These are phyloP conservation scores for Emericellopsis cladophorae DNA, from an alignment of 2,329 filamentous ascomycete genomes.

Conservation along the genomic window DNA sequence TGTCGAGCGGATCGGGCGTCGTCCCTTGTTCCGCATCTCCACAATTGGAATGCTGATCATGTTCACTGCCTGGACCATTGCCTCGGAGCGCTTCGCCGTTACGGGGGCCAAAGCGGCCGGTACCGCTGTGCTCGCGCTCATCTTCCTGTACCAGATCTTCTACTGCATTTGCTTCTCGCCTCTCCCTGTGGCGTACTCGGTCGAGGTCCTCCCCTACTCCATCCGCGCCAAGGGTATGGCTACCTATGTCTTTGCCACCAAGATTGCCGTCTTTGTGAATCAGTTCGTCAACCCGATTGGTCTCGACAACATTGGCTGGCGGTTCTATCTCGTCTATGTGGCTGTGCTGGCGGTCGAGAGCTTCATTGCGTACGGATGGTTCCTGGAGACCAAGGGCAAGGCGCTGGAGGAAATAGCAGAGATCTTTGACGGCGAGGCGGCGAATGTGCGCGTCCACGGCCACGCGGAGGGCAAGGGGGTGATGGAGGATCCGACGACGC, in stretches of 20 bases:
- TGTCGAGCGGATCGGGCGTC: slow-evolving; percentile 14
- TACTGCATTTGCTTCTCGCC: slow-evolving; percentile 44
- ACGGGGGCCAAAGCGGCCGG: slow-evolving; percentile 14
- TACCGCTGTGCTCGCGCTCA: slow-evolving; percentile 18
- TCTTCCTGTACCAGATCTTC: slow-evolving; percentile 25
- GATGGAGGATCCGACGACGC: no score
- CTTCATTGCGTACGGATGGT: slow-evolving; percentile 26
- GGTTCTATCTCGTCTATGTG: slow-evolving; percentile 46
- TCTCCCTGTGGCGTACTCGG: slow-evolving; percentile 33
- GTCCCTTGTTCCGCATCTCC: slow-evolving; percentile 17
- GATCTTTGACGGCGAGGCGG: slow-evolving; percentile 32
- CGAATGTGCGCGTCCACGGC: background rate
- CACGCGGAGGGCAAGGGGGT: no score
- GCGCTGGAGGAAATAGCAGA: slow-evolving; percentile 43
- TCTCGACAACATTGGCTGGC: slow-evolving; percentile 34
- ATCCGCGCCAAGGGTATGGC: slow-evolving; percentile 37
- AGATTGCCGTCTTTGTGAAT: slow-evolving; percentile 16
- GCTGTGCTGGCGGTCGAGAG: slow-evolving; percentile 31
- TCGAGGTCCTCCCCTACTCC: slow-evolving; percentile 40
- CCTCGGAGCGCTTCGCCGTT: slow-evolving; percentile 17
- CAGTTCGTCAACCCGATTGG: slow-evolving; percentile 37
- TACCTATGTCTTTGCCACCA: slow-evolving; percentile 13
- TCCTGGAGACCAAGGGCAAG: slow-evolving; percentile 36
- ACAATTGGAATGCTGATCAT: slow-evolving; percentile 15
- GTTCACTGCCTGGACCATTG: slow-evolving; percentile 21